A percentile compares a stretch with the other conserved stretches of the same genome.
Evolutionary conservation across 768 basidiomycete genomes (phyloP).

Genomic region (Leccinum barrowsii): DNA sequence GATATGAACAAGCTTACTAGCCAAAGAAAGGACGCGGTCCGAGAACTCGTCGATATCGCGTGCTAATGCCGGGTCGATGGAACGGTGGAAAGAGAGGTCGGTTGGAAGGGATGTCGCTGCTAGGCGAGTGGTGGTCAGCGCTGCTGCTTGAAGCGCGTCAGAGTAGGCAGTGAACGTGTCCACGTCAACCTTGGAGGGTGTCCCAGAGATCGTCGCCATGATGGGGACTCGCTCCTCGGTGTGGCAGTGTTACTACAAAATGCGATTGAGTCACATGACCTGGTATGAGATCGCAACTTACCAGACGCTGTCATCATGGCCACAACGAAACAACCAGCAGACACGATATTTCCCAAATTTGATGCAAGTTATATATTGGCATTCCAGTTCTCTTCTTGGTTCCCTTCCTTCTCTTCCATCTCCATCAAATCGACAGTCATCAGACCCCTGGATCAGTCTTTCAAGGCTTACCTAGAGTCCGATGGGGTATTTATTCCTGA

Average conservation of each 20-base stretch:
- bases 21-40: conserved; percentile 57
- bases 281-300: background rate
- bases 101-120: conserved; percentile 57
- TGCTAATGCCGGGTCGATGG: conserved; percentile 71
- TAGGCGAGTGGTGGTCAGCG: conserved; percentile 59
- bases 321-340: background rate
- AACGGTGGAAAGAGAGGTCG: conserved; percentile 88
- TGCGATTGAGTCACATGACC: conserved; percentile 11
- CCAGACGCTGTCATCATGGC: background rate
- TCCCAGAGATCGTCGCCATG: conserved; percentile 13
- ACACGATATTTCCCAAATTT: conserved; percentile 47
- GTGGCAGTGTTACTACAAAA: conserved; percentile 1
- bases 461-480: conserved; percentile 70
- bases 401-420: conserved; percentile 58
- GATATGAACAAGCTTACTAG: conserved; percentile 59
- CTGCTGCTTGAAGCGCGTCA: conserved; percentile 52
- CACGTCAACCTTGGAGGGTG: conserved; percentile 12
- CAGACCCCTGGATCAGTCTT: conserved; percentile 59
- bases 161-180: conserved; percentile 52
- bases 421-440: conserved; percentile 75
- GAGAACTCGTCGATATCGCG: conserved; percentile 69
- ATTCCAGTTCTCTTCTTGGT: conserved; percentile 88
- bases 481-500: conserved; percentile 83
- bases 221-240: background rate
- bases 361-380: conserved; percentile 53